Evolutionary conservation across 1,284 basidiomycete genomes (phyloP), one percentile per base, ranked within the genome.

Genomic region (Irpex sp.): DNA sequence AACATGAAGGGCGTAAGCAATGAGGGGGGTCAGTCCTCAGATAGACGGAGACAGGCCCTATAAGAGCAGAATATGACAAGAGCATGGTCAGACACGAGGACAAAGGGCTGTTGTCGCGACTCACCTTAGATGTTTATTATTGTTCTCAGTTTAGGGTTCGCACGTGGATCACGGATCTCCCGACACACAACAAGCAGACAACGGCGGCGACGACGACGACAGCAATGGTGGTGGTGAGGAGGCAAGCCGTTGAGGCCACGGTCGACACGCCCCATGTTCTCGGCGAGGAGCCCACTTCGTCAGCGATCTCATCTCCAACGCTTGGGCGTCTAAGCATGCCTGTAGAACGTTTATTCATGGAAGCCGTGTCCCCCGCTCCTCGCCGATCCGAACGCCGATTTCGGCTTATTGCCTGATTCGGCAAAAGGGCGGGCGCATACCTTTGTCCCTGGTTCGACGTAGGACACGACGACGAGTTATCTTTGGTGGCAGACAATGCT

Each of bases 1-100:
- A 83, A 76, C 86, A 88, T 88, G 78, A 78, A 77, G 75, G 74
- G 73, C 70, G 69, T 65, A 65, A 55, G 58, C 52, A 65, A 64
- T 62, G 64, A 67, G 72, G 58, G 62, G 47, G 47, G 65, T 47
- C 31, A 49, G 19, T 47, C 67, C 52, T 40, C 44, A 48, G 36
- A 47, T 31, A 57, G 15, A 34, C 38, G 17, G 21, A 13, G 19
- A 57, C 58, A 55, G 55, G 49, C 67, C 59, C 61, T 70, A 66
- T 66, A 63, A 63, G 34, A 57, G 48, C 37, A 34, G 57, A 40
- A 58, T 1, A 44, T 44, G 56, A 63, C 57, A 58, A 54, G 64
- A 57, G 58, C 57, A 47, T 59, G 56, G 65, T 62, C 60, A 62
- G 51, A 60, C 61, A 66, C 64, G 63, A 66, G 66, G 67, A 67